Evolutionary conservation across 1,284 basidiomycete genomes (phyloP).

Genomic region (Ganoderma resinaceum): DNA sequence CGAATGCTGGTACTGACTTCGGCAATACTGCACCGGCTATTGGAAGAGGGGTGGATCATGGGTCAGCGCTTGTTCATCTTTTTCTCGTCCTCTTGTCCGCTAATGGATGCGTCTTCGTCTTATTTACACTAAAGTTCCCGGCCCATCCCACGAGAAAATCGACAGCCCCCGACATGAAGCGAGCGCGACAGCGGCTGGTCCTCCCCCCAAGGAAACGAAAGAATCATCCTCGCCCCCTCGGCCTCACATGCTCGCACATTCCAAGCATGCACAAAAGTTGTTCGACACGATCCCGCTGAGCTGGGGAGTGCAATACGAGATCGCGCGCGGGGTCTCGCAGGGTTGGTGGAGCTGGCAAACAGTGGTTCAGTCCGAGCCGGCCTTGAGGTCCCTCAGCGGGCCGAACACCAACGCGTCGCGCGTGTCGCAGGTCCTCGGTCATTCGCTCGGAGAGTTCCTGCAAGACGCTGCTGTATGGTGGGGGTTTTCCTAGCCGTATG

Average conservation of each 20-base stretch:
- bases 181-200: too few relatives aligned
- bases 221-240: too few relatives aligned
- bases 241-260: conserved; percentile 32
- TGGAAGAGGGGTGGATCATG: too few relatives aligned
- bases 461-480: conserved; percentile 30
- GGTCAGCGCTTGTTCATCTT: too few relatives aligned
- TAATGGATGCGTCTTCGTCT: too few relatives aligned
- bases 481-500: neutral
- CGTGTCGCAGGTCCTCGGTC: conserved; percentile 44
- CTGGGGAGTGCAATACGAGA: conserved; percentile 42
- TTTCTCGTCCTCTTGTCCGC: too few relatives aligned
- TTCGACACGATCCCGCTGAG: conserved; percentile 35
- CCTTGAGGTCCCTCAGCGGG: conserved; percentile 49
- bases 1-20: neutral
- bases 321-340: conserved; percentile 38
- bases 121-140: too few relatives aligned
- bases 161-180: too few relatives aligned
- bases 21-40: too few relatives aligned
- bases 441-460: conserved; percentile 11
- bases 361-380: conserved; percentile 35
- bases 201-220: too few relatives aligned
- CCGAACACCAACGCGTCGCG: conserved; percentile 47
- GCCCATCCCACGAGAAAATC: too few relatives aligned
- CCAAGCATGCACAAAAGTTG: conserved; percentile 44
- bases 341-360: conserved; percentile 35